Percentiles rank a stretch among this genome's conserved stretches.
Conservation (phyloP, 2,329 filamentous ascomycete genomes). For the Cladobotryum mycophilum region DNA sequence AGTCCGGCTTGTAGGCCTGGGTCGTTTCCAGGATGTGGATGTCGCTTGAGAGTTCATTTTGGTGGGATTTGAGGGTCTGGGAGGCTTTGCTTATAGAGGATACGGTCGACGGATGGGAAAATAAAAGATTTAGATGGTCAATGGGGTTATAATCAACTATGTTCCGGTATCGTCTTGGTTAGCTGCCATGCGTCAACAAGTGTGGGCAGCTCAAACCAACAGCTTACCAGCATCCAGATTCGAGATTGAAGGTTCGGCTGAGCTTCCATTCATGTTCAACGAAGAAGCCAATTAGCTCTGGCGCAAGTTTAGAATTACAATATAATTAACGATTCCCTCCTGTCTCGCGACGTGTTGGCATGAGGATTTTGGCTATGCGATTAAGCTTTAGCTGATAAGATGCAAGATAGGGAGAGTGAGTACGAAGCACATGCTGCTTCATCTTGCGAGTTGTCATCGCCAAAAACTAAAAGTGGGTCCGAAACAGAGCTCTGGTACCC, state of each 20-base stretch:
- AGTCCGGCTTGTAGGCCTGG: slow-evolving; percentile 79
- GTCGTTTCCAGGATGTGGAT: slow-evolving; percentile 68
- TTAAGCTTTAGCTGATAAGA: slow-evolving; percentile 2
- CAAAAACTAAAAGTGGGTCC: neutral
- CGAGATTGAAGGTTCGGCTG: slow-evolving; percentile 31
- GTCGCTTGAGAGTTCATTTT: slow-evolving; percentile 74
- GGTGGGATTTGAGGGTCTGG: slow-evolving; percentile 64
- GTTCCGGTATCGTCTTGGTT: slow-evolving; percentile 6
- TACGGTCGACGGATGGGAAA: slow-evolving; percentile 81
- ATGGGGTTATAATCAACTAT: slow-evolving; percentile 81
- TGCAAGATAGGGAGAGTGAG: neutral
- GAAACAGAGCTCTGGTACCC: neutral
- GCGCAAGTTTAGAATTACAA: neutral
- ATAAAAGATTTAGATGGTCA: slow-evolving; percentile 86
- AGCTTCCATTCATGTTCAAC: slow-evolving; percentile 34
- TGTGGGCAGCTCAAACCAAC: slow-evolving; percentile 2
- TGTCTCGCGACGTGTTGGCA: neutral
- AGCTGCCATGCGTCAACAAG: slow-evolving; percentile 15
- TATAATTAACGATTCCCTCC: neutral
- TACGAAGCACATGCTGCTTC: neutral
- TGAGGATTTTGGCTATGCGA: neutral
- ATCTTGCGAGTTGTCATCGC: neutral
- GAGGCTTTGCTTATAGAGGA: slow-evolving; percentile 70
- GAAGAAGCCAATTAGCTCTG: neutral
- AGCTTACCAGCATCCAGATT: slow-evolving; percentile 40